Base-by-base conservation (phyloP, 2,329 filamentous ascomycete genomes). In the Aplosporella prunicola region DNA sequence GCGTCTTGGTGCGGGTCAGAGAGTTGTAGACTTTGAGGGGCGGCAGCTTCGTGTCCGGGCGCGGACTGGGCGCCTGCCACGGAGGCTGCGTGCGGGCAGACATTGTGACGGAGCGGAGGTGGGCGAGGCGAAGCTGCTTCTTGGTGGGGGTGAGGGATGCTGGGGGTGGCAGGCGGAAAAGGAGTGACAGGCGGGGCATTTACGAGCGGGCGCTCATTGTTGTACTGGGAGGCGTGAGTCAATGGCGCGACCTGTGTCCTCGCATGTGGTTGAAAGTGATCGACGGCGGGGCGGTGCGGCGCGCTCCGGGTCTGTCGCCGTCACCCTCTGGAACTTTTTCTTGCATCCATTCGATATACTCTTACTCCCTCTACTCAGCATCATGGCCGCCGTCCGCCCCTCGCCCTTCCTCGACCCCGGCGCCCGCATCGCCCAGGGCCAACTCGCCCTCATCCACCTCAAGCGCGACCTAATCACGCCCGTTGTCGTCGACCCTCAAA, bases 381-480 rank as follows among this genome's bases (percentile, higher is more conserved):
- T 35, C 15, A 42, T 42, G 35, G 22, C 35, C n/a, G 20, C 40
- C 14, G 22, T 38, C 31, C 24, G 30, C 10, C 47, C 61, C 2
- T 94, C 88, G 8, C 81, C 87, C 0, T 96, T 98, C 50, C 71
- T 96, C 25, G 74, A 82, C 36, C 78, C 83, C 0, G 77, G 79
- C 11, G 53, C 68, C 3, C 61, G 64, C 14, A 78, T 88, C 4
- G 65, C 70, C 9, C 64, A 76, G 15, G 72, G 82, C 48, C 71
- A 72, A 3, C 74, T 96, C 29, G 83, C 87, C 17, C 81, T 96
- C 44, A 71, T 95, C 41, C 84, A 94, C 56, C 74, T 98, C 35
- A 89, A 85, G 43, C 81, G 88, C 62, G 88, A 96, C 60, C 80
- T 81, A 44, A 77, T 88, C 45, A 71, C 87, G 25, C 86, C 89